These are phyloP conservation scores for Penicillium dipodomyicola DNA, from an alignment of 495 filamentous ascomycete genomes.

Conservation along the genomic window DNA sequence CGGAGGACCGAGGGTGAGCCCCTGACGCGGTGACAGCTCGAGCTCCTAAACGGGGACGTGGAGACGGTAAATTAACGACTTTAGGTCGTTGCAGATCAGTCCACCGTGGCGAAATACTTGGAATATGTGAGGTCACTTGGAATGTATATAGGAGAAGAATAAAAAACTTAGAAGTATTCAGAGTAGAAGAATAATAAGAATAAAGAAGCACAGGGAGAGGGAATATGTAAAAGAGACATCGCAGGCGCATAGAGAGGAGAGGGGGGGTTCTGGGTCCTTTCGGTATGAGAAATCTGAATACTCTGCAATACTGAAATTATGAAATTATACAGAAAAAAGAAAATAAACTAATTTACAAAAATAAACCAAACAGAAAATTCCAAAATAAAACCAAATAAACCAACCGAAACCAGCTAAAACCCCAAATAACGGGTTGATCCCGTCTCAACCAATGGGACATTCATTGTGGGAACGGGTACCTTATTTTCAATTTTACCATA, in stretches of 20 bases:
- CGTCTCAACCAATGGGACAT: constrained; percentile 21
- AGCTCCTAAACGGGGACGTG: constrained; percentile 40
- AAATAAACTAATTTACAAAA: constrained; percentile 1
- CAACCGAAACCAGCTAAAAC: not conserved
- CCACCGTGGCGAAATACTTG: constrained; percentile 19
- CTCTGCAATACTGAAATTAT: not conserved
- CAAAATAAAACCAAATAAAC: not conserved
- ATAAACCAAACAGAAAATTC: not conserved
- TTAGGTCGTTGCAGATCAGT: constrained; percentile 31
- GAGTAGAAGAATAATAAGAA: not conserved
- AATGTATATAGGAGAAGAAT: not conserved
- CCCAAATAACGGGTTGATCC: constrained; percentile 16
- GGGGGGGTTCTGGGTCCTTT: not conserved
- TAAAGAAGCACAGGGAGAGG: not conserved
- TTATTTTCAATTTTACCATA: constrained; percentile 9
- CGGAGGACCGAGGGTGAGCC: constrained; percentile 37
- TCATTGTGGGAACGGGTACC: constrained; percentile 16
- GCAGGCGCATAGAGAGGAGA: constrained; percentile 1
- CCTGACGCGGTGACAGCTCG: constrained; percentile 48
- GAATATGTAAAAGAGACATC: constrained; percentile 5
- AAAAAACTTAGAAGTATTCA: constrained; percentile 4
- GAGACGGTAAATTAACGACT: constrained; percentile 39
- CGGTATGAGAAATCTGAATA: not conserved
- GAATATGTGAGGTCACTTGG: constrained; percentile 1
- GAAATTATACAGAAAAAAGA: not conserved